Evolutionary conservation across 108 stramenopile genomes (phyloP).

Genomic region (Cylindrotheca fusiformis): DNA sequence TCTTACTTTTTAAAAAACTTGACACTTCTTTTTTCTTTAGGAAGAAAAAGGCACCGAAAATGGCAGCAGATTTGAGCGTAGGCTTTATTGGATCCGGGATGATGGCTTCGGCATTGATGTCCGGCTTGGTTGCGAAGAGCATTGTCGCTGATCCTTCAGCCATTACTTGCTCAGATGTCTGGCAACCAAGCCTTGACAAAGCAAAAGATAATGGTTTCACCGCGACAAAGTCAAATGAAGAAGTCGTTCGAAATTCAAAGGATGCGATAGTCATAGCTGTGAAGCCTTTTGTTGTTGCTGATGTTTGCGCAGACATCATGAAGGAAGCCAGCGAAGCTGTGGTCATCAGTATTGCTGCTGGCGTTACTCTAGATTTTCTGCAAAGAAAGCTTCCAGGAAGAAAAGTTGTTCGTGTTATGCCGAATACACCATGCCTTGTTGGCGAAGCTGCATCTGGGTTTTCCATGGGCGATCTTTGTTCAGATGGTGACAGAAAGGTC

Average conservation of each 20-base stretch:
- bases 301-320: conserved; percentile 57
- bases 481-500: conserved; percentile 61
- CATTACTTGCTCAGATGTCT: conserved; percentile 68
- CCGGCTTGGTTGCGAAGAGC: conserved; percentile 57
- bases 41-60: too few relatives aligned
- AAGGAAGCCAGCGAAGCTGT: conserved; percentile 38
- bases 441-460: conserved; percentile 86
- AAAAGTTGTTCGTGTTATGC: conserved; percentile 91
- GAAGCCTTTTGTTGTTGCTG: conserved; percentile 61
- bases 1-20: too few relatives aligned
- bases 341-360: conserved; percentile 89
- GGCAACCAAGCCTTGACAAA: conserved; percentile 44
- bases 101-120: conserved; percentile 84
- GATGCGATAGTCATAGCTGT: conserved; percentile 79
- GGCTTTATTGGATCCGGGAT: conserved; percentile 85
- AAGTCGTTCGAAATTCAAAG: conserved; percentile 53
- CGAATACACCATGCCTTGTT: conserved; percentile 93
- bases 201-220: conserved; percentile 60
- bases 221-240: conserved; percentile 52
- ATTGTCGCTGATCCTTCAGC: conserved; percentile 38
- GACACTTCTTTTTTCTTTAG: too few relatives aligned
- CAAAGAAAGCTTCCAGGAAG: conserved; percentile 56
- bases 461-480: conserved; percentile 66
- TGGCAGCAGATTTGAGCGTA: conserved; percentile 39
- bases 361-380: conserved; percentile 67